Evolutionary conservation across 176 grass and related monocot genomes (phyloP), one percentile per base, ranked within the genome.

Genomic region (Canna indica): DNA sequence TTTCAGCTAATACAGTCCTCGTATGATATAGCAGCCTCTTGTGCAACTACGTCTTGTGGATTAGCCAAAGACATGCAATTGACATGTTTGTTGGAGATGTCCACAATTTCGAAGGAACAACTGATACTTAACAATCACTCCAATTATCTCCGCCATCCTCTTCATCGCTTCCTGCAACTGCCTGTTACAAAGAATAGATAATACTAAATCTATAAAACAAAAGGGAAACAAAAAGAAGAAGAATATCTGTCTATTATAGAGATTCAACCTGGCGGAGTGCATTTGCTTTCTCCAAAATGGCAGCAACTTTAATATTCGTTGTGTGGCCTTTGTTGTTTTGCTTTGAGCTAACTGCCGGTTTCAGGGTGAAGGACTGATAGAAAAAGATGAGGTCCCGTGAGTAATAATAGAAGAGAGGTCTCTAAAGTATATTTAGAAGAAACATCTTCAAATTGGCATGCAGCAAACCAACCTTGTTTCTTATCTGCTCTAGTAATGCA

Each of bases 211-310:
- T 20, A 64, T n/a, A 68, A 20, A 52, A 47, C 27, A 41, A 79
- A 78, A 44, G 0, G 32, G 15, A 58, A 71, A 24, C 44, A 22
- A 58, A 56, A 14, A 57, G 38, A 26, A n/a, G 20, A 7, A 44
- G 17, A 1, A 1, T 48, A 47, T 22, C 63, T 38, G 17, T n/a
- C 33, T 30, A 48, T 67, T 45, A 30, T 15, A 48, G 32, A 41
- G 41, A 45, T 2, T n/a, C 22, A 65, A 85, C 95, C 95, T 94
- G 95, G 56, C 95, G 86, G 64, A 99, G 87, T 77, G 90, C 90
- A 80, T 90, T 94, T 67, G 90, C 95, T 80, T 86, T 99, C 58
- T 99, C 84, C 85, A 99, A 85, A 68, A 99, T 99, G 39, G 95
- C 95, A 60, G 89, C 76, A 74, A 99, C 95, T 83, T 87, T 94